Evolutionary conservation across 2,329 filamentous ascomycete species (phyloP), one percentile per base, ranked within the genome.

Genomic region (Didymella pinodella): DNA sequence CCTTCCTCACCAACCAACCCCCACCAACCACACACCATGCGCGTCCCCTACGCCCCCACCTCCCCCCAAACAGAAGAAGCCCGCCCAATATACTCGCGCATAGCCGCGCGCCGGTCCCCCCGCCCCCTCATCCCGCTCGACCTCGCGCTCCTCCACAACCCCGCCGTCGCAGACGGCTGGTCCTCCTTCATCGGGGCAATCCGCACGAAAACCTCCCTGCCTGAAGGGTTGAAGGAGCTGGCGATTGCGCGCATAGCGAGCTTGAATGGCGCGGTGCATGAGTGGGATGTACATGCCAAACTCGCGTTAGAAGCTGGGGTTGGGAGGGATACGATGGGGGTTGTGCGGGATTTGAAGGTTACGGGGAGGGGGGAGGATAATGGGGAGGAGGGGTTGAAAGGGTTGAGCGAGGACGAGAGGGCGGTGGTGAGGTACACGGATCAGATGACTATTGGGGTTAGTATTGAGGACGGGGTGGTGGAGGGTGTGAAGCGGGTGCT

Each of bases 181-280:
- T 86, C 86, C 69, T 77, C 79, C n/a, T 86, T 87, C 69, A 79
- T 87, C 54, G 83, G 84, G 38, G 80, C 84, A 18, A 83, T 87
- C 47, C 82, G 85, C 54, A 85, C 82, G 10, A 76, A 80, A 58
- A 87, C 83, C 6, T 81, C 77, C 8, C 73, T 87, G 3, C 73
- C 81, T 6, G 76, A 77, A 4, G 66, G 66, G 65, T 70, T 93
- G 48, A 87, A 90, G 63, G 92, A 96, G 79, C 81, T 95, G 8
- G 89, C 90, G 65, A 93, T 96, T 68, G 90, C 86, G 65, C 85
- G 92, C 50, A 90, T 96, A n/a, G 93, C 93, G 14, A 87, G 89
- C 20, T 85, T 92, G 69, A 96, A 96, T 77, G 76, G 84, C 14
- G 93, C 93, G 0, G 92, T 90, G 84, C 96, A 93, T 77, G 92